Evolutionary conservation across 2,329 filamentous ascomycete species (phyloP).

Genomic region (Phialocephala sp.): DNA sequence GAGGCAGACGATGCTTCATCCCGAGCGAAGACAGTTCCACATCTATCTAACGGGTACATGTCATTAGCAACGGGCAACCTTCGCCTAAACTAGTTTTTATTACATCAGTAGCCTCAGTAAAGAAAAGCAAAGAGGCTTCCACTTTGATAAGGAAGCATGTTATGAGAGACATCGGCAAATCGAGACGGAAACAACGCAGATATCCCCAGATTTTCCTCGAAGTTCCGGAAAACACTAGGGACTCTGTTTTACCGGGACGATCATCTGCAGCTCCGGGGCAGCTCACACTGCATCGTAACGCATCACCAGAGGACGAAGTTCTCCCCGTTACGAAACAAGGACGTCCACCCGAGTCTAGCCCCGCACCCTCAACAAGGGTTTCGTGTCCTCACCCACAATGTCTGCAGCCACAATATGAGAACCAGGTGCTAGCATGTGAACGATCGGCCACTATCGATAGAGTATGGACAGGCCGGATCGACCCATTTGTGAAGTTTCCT

Average conservation of each 20-base stretch:
- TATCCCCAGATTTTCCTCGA: constrained; percentile 16
- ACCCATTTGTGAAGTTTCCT: constrained; percentile 29
- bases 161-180: constrained; percentile 29
- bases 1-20: neutral
- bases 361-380: neutral
- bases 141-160: constrained; percentile 30
- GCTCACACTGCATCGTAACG: neutral
- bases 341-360: neutral
- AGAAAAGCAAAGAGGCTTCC: constrained; percentile 19
- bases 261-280: neutral
- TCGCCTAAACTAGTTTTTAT: constrained; percentile 21
- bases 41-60: neutral
- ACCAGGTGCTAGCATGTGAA: neutral
- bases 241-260: neutral
- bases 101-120: constrained; percentile 16
- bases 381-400: neutral
- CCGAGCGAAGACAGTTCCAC: neutral
- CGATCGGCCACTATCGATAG: constrained; percentile 10
- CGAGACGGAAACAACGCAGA: constrained; percentile 9
- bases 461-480: constrained; percentile 21
- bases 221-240: constrained; percentile 8
- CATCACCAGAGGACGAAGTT: neutral
- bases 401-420: neutral
- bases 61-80: neutral
- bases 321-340: neutral